These are phyloP conservation scores for Cutaneotrichosporon cutaneum DNA, from an alignment of 1,284 basidiomycete species.

Conservation along the genomic window DNA sequence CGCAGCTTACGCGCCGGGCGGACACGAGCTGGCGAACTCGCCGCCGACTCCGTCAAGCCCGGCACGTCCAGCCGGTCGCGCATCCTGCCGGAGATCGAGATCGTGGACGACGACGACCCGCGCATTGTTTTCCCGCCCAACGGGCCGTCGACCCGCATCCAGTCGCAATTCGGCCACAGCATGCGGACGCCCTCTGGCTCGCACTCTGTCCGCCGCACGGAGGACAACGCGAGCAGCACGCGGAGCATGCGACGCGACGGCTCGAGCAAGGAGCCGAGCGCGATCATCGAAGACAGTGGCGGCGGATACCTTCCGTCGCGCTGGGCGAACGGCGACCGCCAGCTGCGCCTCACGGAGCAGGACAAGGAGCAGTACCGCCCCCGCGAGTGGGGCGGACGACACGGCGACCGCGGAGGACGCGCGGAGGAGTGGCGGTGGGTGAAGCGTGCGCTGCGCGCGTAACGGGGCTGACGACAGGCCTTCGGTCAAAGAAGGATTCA, in stretches of 20 bases:
- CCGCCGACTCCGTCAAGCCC: conserved; percentile 6
- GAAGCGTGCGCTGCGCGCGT: background rate
- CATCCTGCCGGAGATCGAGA: conserved; percentile 48
- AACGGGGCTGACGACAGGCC: conserved; percentile 30
- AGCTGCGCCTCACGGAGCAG: conserved; percentile 42
- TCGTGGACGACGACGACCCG: conserved; percentile 50
- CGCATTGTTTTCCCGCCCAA: conserved; percentile 41
- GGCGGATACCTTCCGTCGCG: conserved; percentile 50
- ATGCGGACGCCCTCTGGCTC: background rate
- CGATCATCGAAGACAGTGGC: conserved; percentile 41
- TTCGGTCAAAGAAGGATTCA: conserved; percentile 45
- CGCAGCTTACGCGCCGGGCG: conserved; percentile 16
- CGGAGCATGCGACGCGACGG: conserved; percentile 3
- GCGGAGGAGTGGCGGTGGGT: conserved; percentile 52
- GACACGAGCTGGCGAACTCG: conserved; percentile 8
- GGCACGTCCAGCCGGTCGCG: conserved; percentile 25
- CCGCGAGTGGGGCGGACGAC: conserved; percentile 48
- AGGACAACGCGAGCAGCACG: background rate
- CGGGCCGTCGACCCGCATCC: conserved; percentile 40
- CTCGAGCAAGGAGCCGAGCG: conserved; percentile 26
- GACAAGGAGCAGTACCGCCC: conserved; percentile 51
- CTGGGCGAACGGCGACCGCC: conserved; percentile 50
- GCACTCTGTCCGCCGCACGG: conserved; percentile 4
- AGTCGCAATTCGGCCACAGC: conserved; percentile 39
- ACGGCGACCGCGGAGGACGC: conserved; percentile 42